Evolutionary conservation across 1,284 basidiomycete species (phyloP).

Genomic region (Phellinidium pouzarii): DNA sequence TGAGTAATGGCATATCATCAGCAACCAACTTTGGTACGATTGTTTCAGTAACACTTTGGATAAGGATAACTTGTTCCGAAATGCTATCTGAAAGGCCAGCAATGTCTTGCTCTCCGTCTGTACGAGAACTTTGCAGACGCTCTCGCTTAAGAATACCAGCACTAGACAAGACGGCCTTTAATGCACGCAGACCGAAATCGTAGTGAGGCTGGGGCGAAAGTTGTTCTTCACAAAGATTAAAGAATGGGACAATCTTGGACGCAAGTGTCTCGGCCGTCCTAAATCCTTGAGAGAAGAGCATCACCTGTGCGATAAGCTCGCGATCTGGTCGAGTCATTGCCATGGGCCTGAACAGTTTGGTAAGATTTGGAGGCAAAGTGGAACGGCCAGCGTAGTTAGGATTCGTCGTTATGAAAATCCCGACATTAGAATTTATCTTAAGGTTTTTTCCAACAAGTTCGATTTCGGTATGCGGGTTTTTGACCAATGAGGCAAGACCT

Average conservation of each 20-base stretch:
- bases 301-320: conserved; percentile 97
- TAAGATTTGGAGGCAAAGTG: conserved; percentile 94
- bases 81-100: conserved; percentile 59
- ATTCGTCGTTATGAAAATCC: conserved; percentile 97
- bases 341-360: conserved; percentile 93
- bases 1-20: conserved; percentile 92
- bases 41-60: conserved; percentile 99
- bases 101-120: conserved; percentile 37
- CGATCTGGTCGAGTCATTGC: conserved; percentile 99
- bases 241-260: conserved; percentile 98
- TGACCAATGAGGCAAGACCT: conserved; percentile 75
- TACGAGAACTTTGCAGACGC: conserved; percentile 52
- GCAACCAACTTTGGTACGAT: conserved; percentile 98
- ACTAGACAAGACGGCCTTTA: conserved; percentile 94
- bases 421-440: conserved; percentile 91
- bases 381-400: conserved; percentile 98
- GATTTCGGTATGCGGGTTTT: conserved; percentile 84
- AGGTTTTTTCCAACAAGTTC: conserved; percentile 94
- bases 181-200: conserved; percentile 96
- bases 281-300: conserved; percentile 99
- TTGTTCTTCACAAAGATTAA: conserved; percentile 97
- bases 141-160: conserved; percentile 98
- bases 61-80: conserved; percentile 93
- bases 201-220: conserved; percentile 97
- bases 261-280: conserved; percentile 93